Base-by-base conservation (phyloP, 1,284 basidiomycete species). In the Irpex sp. region DNA sequence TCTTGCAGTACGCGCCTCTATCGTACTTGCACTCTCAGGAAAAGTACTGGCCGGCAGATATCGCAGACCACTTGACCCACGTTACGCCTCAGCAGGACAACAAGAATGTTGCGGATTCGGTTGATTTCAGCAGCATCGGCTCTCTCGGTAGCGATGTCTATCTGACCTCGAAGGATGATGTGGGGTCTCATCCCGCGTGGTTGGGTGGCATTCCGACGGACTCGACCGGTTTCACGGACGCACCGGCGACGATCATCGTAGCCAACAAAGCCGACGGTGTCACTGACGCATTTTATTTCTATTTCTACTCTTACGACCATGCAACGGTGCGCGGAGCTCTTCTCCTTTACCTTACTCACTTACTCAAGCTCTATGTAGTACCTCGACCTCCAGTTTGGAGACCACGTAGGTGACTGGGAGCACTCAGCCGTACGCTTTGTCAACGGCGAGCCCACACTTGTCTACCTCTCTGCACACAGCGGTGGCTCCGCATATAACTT, bases 201-300 rank as follows among this genome's bases (percentile, higher is more conserved):
- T 61, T 75, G 11, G 62, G 63, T 38, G 68, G 66, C 3, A 69
- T 64, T 19, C 72, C 66, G 64, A 75, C 75, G 1, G 70, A 74
- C 47, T 63, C 62, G 19, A 40, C 48, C 13, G 71, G 73, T 37
- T 61, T 64, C 49, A 74, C 68, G 44, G 58, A 58, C 15, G 71
- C 69, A 4, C 72, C 75, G 17, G 71, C 70, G 26, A 73, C 73
- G 59, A 75, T 77, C 63, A 70, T 77, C 57, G 68, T 69, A 7
- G 74, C 75, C 11, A 69, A 75, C 63, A 77, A 77, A 66, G 54
- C 65, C 7, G 73, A 72, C 6, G 75, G 73, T 5, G 72, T 77
- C 55, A 68, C 76, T 4, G 77, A 77, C 44, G 75, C 75, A 56
- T 79, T 79, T 70, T 78, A 77, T 69, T 79, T 79, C 71, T 82